Percentiles rank a stretch among this genome's conserved stretches.
These are phyloP conservation scores for Penicillium brasilianum DNA, from an alignment of 2,329 filamentous ascomycete species.

Conservation along the genomic window DNA sequence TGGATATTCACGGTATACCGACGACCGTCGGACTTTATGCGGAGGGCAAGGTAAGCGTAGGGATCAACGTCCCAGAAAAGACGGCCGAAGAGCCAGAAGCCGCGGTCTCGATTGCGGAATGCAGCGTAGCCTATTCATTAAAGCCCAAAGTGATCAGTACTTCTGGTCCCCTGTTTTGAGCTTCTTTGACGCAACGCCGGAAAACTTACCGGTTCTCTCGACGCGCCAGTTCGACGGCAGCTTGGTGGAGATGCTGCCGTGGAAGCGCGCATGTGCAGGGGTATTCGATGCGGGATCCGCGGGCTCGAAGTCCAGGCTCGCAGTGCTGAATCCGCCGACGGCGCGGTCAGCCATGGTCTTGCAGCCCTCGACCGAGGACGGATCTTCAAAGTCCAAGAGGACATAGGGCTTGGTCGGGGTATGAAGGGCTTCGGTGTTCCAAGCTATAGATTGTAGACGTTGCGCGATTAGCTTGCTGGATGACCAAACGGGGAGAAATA, in stretches of 20 bases:
- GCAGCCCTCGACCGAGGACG: constrained; percentile 40
- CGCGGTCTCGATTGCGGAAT: constrained; percentile 81
- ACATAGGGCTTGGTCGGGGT: constrained; percentile 47
- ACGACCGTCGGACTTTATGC: constrained; percentile 86
- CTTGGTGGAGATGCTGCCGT: constrained; percentile 84
- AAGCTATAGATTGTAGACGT: constrained; percentile 36
- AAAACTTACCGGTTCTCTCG: constrained; percentile 45
- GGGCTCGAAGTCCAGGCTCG: constrained; percentile 70
- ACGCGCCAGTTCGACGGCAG: constrained; percentile 69
- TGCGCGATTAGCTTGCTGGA: constrained; percentile 15
- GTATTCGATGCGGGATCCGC: constrained; percentile 47
- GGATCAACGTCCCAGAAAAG: constrained; percentile 87
- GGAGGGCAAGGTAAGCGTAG: constrained; percentile 83
- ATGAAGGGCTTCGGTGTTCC: constrained; percentile 46
- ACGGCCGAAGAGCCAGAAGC: constrained; percentile 81
- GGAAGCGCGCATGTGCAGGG: constrained; percentile 76
- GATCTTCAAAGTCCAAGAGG: constrained; percentile 50
- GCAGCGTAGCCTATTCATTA: constrained; percentile 80
- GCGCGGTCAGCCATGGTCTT: constrained; percentile 87
- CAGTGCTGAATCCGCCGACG: constrained; percentile 83
- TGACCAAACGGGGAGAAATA: not conserved
- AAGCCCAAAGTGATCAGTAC: constrained; percentile 8
- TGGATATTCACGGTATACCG: constrained; percentile 96
- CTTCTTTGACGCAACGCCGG: not conserved
- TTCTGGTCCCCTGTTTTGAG: not conserved